phyloP scores from a whole-genome alignment of 345 rosid species.

The Ceriops tagal region DNA sequence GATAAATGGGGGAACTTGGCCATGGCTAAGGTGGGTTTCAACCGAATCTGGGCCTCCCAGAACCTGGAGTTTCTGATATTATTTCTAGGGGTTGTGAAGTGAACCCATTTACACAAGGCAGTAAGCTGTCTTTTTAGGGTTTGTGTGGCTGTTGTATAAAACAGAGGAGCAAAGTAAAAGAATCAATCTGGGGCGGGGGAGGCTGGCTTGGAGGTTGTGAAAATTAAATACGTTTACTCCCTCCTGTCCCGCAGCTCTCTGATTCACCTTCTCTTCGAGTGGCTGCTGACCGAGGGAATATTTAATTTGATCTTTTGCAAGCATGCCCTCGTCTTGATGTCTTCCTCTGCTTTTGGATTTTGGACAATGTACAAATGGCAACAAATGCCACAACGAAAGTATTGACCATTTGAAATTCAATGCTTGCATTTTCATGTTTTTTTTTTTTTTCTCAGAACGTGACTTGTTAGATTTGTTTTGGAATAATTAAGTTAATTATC shows the following conservation, averaged over 20 bases:
- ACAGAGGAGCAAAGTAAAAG: slow-evolving; percentile 30
- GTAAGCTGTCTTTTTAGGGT: slow-evolving; percentile 21
- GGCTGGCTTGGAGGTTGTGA: slow-evolving; percentile 43
- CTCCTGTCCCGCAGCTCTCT: slow-evolving; percentile 38
- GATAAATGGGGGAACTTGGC: slow-evolving; percentile 35
- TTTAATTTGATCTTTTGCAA: slow-evolving; percentile 31
- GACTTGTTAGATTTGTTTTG: too few relatives aligned
- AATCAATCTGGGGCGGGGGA: slow-evolving; percentile 3
- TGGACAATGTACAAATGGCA: background rate
- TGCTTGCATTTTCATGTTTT: too few relatives aligned
- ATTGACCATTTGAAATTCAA: too few relatives aligned
- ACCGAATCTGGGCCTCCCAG: slow-evolving; percentile 22
- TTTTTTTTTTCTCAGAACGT: too few relatives aligned
- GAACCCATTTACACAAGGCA: slow-evolving; percentile 36
- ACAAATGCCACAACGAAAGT: background rate
- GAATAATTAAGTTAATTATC: too few relatives aligned
- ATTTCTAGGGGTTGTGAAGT: slow-evolving; percentile 28
- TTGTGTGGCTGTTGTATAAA: slow-evolving; percentile 13
- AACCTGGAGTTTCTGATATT: background rate
- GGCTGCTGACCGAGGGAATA: slow-evolving; percentile 48
- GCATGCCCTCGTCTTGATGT: slow-evolving; percentile 14
- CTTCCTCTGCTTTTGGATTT: background rate
- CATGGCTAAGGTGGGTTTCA: slow-evolving; percentile 43
- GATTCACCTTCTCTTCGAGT: slow-evolving; percentile 34
- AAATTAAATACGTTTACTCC: slow-evolving; percentile 46